phyloP scores from a whole-genome alignment of 306 rosid species.

The Malus orientalis region DNA sequence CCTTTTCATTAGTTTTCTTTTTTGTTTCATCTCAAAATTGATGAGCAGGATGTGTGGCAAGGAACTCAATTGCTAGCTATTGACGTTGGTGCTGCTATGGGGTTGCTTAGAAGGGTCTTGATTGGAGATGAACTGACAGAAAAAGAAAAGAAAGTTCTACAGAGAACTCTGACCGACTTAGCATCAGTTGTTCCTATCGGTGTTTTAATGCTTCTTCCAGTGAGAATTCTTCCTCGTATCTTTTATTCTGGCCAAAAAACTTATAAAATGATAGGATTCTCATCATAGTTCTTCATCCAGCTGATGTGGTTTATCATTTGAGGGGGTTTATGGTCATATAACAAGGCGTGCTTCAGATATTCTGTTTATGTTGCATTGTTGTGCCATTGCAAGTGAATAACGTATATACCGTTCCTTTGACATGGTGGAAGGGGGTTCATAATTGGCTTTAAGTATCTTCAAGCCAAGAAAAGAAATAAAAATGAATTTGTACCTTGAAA shows the following conservation, averaged over 20 bases:
- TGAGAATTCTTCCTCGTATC: constrained; percentile 28
- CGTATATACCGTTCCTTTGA: background rate
- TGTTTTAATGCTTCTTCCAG: constrained; percentile 92
- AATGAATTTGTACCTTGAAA: background rate
- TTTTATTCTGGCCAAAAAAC: background rate
- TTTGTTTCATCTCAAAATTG: background rate
- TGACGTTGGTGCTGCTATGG: constrained; percentile 72
- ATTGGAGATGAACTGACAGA: constrained; percentile 84
- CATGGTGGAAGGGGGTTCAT: background rate
- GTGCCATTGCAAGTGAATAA: background rate
- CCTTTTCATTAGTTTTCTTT: background rate
- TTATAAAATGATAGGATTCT: background rate
- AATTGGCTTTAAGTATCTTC: background rate
- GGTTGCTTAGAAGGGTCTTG: constrained; percentile 64
- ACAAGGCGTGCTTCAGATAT: background rate
- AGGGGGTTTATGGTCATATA: background rate
- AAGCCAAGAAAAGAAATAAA: background rate
- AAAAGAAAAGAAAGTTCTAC: constrained; percentile 77
- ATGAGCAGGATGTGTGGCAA: constrained; percentile 89
- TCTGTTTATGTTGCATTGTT: background rate
- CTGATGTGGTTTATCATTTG: background rate
- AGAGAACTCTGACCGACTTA: constrained; percentile 82
- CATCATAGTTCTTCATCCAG: background rate
- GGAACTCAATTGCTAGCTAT: constrained; percentile 94
- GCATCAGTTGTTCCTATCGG: constrained; percentile 96